Evolutionary conservation across 2,329 filamentous ascomycete species (phyloP), one percentile per base, ranked within the genome.

Genomic region (Seiridium unicorne): DNA sequence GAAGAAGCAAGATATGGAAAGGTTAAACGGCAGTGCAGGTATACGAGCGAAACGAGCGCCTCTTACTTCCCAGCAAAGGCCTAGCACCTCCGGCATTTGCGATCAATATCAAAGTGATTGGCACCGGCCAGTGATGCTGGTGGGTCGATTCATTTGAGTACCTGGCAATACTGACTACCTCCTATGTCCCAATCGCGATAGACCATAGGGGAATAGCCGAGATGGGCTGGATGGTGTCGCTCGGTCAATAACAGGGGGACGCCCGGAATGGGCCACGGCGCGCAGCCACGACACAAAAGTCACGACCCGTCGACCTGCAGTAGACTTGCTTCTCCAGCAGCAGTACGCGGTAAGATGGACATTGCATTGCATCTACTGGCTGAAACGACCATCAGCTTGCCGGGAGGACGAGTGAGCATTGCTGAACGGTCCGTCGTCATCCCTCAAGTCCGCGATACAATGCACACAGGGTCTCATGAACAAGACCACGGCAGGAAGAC

Each of bases 71-170:
- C 26, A 8, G 31, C 51, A 55, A 55, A 35, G 11, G n/a, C 18
- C 5, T 42, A 26, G 35, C 26, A 9, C 35, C 13, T 31, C 13
- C 51, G 51, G 51, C 51, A 55, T 55, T 32, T 55, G 36, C 38
- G 36, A 31, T n/a, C 51, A 40, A 31, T 44, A 44, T 9, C 8
- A 44, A 44, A 31, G 38, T 8, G 38, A 40, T 42, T 55, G 38
- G 51, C 38, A 55, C 38, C 40, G 26, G 18, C 54, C 64, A 60
- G 63, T 18, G 46, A 53, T 8, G 61, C 57, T 53, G 55, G 63
- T 65, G 63, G 66, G 64, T 58, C 66, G 65, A 62, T 62, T 68
- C 65, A 66, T 66, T 65, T 65, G 64, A 60, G 63, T 66, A 63
- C 63, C 66, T 67, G 65, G 65, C 64, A 62, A 65, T 62, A 55